Evolutionary conservation across 148 eudicot species (phyloP).

Genomic region (Rhododendron vialii): DNA sequence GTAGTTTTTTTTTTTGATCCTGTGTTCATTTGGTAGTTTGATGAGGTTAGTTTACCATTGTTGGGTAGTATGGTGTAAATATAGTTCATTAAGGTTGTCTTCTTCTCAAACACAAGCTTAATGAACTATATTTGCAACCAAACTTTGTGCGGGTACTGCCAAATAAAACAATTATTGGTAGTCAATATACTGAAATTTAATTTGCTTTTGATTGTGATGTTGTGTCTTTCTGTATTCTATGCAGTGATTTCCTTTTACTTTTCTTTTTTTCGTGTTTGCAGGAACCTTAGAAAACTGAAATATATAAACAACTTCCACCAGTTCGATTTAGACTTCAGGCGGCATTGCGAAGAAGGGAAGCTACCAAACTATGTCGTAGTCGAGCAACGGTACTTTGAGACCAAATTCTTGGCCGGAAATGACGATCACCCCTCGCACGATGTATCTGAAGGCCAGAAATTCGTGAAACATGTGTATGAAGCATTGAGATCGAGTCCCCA

Average conservation of each 20-base stretch:
- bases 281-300: slow-evolving; percentile 75
- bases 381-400: slow-evolving; percentile 67
- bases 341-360: slow-evolving; percentile 64
- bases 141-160: neutral
- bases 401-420: slow-evolving; percentile 54
- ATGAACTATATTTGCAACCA: too few species aligned
- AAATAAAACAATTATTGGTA: neutral
- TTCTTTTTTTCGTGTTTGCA: slow-evolving; percentile 3
- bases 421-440: slow-evolving; percentile 87
- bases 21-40: too few species aligned
- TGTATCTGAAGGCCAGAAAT: slow-evolving; percentile 45
- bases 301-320: slow-evolving; percentile 61
- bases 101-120: too few species aligned
- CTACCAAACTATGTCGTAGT: slow-evolving; percentile 85
- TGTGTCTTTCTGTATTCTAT: neutral
- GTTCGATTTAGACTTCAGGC: slow-evolving; percentile 62
- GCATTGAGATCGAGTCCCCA: slow-evolving; percentile 62
- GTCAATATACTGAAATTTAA: neutral
- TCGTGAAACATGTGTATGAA: slow-evolving; percentile 58
- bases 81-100: too few species aligned
- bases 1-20: too few species aligned
- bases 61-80: too few species aligned
- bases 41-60: too few species aligned
- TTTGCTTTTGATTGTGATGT: neutral
- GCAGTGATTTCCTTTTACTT: neutral